Evolutionary conservation across 495 filamentous ascomycete species (phyloP), one percentile per base, ranked within the genome.

Genomic region (Neurospora sp.): DNA sequence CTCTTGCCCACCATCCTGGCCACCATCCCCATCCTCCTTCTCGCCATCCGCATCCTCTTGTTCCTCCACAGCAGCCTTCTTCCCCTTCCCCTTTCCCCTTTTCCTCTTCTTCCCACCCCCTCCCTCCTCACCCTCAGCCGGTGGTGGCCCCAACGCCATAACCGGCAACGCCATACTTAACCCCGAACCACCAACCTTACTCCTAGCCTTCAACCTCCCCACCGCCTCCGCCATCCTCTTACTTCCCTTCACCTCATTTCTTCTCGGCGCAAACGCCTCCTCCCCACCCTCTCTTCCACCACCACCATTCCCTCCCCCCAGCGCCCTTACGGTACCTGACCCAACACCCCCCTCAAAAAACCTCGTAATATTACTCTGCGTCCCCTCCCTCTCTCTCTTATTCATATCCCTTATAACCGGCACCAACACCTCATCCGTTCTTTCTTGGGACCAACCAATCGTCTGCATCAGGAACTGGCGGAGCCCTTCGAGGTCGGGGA

Each of bases 341-440:
- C 27, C 27, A 27, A 27, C 82, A 8, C 76, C 72, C 3, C 84
- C 85, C 42, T 79, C 79, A 80, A 98, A 96, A 78, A 89, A 99
- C 35, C 89, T 86, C n/a, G 96, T 99, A 75, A 99, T 97, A 79
- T 98, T 99, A 40, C 89, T 90, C 85, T 99, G 96, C 22, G 94
- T 97, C 1, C 96, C 96, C 80, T 98, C 96, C 14, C 87, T 85
- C 73, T 91, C 90, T 41, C 95, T 84, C 2, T 88, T 87, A 80
- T 98, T 98, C 93, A 98, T 96, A 78, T 98, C 96, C 68, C 89
- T 85, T 41, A 99, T 93, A 0, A 99, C 96, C 0, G 96, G 96
- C 11, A 98, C 92, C 3, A 99, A 87, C 3, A 98, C 91, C 79
- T 98, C 95, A 74, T 98, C 96, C 0, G 95, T 98, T 27, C 93